Evolutionary conservation across 1,139 yeast species (phyloP), one percentile per base, ranked within the genome.

Genomic region (Cylindricascospora bacillispora): DNA sequence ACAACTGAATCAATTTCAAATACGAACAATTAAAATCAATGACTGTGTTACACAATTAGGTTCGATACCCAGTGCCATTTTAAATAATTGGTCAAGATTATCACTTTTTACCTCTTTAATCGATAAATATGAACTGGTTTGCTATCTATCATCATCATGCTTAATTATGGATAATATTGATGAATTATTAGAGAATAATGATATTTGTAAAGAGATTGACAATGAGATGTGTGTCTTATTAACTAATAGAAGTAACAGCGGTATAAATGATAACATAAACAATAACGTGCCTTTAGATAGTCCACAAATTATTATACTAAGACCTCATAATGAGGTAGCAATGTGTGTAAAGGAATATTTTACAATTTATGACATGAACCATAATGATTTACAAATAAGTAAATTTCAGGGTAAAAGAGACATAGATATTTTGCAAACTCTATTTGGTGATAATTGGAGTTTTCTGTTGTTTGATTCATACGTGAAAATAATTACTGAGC

Each of bases 321-420:
- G 47, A 26, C 57, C 57, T 2, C 46, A 41, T 27, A 30, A 35
- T 5, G 57, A 49, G 18, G 44, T 50, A 9, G 45, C 44, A 5
- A 47, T 50, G 47, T 52, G 55, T 31, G 38, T 52, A n/a, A 42
- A 40, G 23, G 57, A 52, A 31, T 50, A 39, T 31, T 46, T 52
- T 30, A 51, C 55, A 4, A 40, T 48, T 6, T 52, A 52, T 35
- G 45, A 44, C 10, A n/a, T n/a, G n/a, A 34, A 37, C 28, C 41
- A 39, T 28, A 39, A 38, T n/a, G 41, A 38, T 22, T 38, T 34
- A 2, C 39, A 41, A 27, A 33, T 40, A 11, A 26, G 34, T 6
- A 43, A 40, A 30, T 24, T 44, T 10, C 30, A 28, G 10, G 28
- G 30, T 15, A 34, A 41, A 37, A 39, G 31, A 21, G 54, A 45